Base-by-base conservation (phyloP, 2,329 filamentous ascomycete species). In the Zasmidium angulare region DNA sequence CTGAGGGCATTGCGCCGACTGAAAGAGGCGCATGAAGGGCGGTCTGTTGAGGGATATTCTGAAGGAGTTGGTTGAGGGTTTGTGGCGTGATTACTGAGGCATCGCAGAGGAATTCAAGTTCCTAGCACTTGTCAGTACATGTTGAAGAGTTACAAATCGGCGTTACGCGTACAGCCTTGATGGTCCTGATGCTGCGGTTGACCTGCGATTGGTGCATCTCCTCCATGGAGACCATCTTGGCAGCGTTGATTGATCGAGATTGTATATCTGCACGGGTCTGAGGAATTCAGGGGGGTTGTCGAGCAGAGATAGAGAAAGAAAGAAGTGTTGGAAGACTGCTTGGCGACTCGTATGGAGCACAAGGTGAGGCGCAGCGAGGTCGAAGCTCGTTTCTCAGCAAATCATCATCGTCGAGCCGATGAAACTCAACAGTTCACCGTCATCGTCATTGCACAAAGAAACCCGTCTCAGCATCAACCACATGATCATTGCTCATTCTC, bases 21-120 rank as follows among this genome's bases (percentile, higher is more conserved):
- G 73, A 71, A 63, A 73, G 59, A 31, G 74, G 73, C 11, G 73
- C 72, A 59, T 74, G 74, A 46, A 89, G 80, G 20, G 85, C 79
- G 17, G 84, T 84, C 72, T 92, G 89, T 65, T 83, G 78, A 36
- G 93, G 93, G 29, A 98, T 87, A 69, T 90, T 83, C 64, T 81
- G 78, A 71, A 88, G 82, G 74, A 97, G 91, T 53, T 82, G 83
- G 70, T 90, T 88, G 73, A 93, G 91, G 71, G 88, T 86, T 57
- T 86, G 79, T 60, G 90, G 87, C 63, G 84, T 86, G 74, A 98
- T 90, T 71, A 93, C 82, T 66, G 88, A 88, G 71, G 89, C 86
- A 74, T 96, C 93, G 67, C 91, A 85, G 62, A 98, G 89, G 68
- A 87, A 89, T 76, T 96, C 92, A 61, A 97, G 89, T 79, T 97